These are phyloP conservation scores for Heliosperma pusillum DNA, from an alignment of 148 eudicot genomes.

Conservation along the genomic window DNA sequence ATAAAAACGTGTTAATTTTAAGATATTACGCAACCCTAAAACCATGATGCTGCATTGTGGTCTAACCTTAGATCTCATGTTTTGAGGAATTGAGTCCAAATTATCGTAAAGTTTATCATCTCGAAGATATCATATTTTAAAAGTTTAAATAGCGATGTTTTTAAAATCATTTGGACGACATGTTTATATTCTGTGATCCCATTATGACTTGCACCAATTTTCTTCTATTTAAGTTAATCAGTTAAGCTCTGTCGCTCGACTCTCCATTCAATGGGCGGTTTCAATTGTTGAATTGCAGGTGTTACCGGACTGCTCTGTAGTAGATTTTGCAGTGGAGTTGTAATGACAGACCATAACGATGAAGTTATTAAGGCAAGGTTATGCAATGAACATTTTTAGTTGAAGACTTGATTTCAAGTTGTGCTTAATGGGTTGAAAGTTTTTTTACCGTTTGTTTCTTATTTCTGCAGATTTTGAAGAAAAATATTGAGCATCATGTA, in stretches of 20 bases:
- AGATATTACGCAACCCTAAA: neutral
- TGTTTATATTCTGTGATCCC: neutral
- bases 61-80: neutral
- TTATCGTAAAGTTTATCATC: neutral
- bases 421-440: conserved; percentile 4
- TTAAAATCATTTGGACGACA: neutral
- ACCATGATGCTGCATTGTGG: neutral
- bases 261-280: neutral
- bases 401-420: neutral
- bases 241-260: neutral
- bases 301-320: conserved; percentile 80
- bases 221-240: no score
- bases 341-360: conserved; percentile 83
- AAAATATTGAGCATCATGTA: conserved; percentile 65
- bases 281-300: conserved; percentile 40
- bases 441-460: neutral
- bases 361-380: conserved; percentile 90
- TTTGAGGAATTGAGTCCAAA: no score
- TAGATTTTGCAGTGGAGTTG: conserved; percentile 68
- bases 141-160: neutral
- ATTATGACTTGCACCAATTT: neutral
- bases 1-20: neutral
- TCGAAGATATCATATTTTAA: neutral
- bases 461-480: conserved; percentile 61
- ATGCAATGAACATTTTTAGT: conserved; percentile 5